phyloP scores from a whole-genome alignment of 2,329 filamentous ascomycete genomes.

The Fusarium paranaense region DNA sequence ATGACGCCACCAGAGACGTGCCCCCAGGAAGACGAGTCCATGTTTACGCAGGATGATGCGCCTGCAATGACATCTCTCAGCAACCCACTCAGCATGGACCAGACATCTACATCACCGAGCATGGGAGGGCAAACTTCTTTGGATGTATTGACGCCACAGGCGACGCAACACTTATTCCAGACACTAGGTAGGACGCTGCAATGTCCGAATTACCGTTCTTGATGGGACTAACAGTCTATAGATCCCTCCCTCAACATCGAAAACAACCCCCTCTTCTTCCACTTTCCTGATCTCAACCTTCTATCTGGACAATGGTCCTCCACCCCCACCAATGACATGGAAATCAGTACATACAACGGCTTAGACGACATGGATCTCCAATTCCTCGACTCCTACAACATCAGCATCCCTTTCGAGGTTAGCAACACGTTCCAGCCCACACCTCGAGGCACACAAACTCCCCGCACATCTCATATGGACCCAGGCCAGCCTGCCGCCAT shows the following conservation, averaged over 20 bases:
- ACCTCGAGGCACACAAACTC: constrained; percentile 20
- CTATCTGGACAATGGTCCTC: constrained; percentile 27
- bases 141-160: constrained; percentile 23
- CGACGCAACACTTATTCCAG: constrained; percentile 17
- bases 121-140: constrained; percentile 14
- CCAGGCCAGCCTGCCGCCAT: constrained; percentile 31
- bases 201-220: no score
- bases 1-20: constrained; percentile 24
- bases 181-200: constrained; percentile 11
- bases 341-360: constrained; percentile 36
- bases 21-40: constrained; percentile 2
- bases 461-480: constrained; percentile 7
- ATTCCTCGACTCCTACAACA: constrained; percentile 49
- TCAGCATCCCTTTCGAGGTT: constrained; percentile 45
- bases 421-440: constrained; percentile 17
- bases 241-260: constrained; percentile 15
- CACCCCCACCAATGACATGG: background rate
- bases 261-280: constrained; percentile 17
- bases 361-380: constrained; percentile 47
- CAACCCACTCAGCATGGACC: background rate
- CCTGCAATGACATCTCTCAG: background rate
- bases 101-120: constrained; percentile 2
- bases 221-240: background rate
- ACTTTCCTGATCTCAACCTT: constrained; percentile 36
- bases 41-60: constrained; percentile 8